Evolutionary conservation across 2,329 filamentous ascomycete genomes (phyloP).

Genomic region (Epichloe festucae): DNA sequence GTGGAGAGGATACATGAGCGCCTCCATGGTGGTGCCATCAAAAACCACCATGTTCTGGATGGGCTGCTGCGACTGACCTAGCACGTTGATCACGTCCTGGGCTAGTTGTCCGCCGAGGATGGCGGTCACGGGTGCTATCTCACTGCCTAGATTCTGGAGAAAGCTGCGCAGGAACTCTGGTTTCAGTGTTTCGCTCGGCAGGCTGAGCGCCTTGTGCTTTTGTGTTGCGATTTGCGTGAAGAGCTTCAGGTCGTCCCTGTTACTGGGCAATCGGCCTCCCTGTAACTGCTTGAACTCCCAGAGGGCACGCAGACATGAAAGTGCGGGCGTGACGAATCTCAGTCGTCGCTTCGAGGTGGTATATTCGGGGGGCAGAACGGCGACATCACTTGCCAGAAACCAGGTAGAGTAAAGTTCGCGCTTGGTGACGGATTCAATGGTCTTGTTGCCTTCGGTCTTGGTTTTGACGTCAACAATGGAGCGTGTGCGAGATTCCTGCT

Average conservation of each 20-base stretch:
- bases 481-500: slow-evolving; percentile 64
- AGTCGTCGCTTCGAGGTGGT: slow-evolving; percentile 52
- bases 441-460: slow-evolving; percentile 54
- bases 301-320: slow-evolving; percentile 76
- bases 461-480: slow-evolving; percentile 59
- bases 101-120: slow-evolving; percentile 83
- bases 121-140: slow-evolving; percentile 76
- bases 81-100: slow-evolving; percentile 94
- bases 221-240: slow-evolving; percentile 71
- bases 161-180: slow-evolving; percentile 71
- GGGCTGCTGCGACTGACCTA: slow-evolving; percentile 82
- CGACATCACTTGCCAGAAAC: slow-evolving; percentile 66
- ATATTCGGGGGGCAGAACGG: slow-evolving; percentile 57
- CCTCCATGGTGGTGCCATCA: slow-evolving; percentile 69
- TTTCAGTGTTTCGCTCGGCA: slow-evolving; percentile 53
- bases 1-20: slow-evolving; percentile 70
- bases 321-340: slow-evolving; percentile 65
- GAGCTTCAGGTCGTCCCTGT: slow-evolving; percentile 52
- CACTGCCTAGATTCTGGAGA: slow-evolving; percentile 71
- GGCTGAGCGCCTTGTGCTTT: slow-evolving; percentile 61
- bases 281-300: slow-evolving; percentile 63
- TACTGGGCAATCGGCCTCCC: slow-evolving; percentile 39
- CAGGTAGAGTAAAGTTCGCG: slow-evolving; percentile 82
- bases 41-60: slow-evolving; percentile 93
- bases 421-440: slow-evolving; percentile 79